Conservation (phyloP, 2,329 filamentous ascomycete genomes). For the Pseudogymnoascus sp. region DNA sequence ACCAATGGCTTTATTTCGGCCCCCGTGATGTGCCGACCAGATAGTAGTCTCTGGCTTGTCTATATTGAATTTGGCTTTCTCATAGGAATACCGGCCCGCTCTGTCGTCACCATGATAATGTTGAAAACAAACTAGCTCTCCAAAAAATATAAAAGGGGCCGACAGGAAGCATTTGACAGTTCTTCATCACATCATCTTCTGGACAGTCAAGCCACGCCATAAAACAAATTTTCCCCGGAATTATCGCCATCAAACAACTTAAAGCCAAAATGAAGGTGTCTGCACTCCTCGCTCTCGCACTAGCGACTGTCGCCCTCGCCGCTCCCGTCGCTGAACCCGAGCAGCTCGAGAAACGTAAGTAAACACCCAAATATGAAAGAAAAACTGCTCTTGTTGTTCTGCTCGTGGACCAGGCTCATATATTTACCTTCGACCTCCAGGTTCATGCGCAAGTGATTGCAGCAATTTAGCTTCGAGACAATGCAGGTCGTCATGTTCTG, state of each 20-base stretch:
- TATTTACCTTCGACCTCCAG: background rate
- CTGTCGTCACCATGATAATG: background rate
- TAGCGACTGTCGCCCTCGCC: background rate
- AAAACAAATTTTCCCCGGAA: background rate
- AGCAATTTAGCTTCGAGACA: background rate
- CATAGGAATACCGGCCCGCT: conserved; percentile 6
- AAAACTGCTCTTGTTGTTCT: background rate
- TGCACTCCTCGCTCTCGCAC: background rate
- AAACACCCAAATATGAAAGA: background rate
- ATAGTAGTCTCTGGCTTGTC: background rate
- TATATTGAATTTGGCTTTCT: background rate
- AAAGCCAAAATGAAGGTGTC: background rate
- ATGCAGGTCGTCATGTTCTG: background rate
- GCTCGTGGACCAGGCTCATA: background rate
- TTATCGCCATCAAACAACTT: background rate
- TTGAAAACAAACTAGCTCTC: background rate
- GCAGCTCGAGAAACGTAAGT: background rate
- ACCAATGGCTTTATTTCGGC: background rate
- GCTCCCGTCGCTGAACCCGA: background rate
- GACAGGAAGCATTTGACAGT: background rate
- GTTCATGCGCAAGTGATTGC: conserved; percentile 5
- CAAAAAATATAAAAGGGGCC: background rate
- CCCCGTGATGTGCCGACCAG: background rate
- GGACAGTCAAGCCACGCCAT: background rate
- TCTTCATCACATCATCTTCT: background rate